Evolutionary conservation across 2,329 filamentous ascomycete genomes (phyloP), one percentile per base, ranked within the genome.

Genomic region (Trichoderma koningiopsis): DNA sequence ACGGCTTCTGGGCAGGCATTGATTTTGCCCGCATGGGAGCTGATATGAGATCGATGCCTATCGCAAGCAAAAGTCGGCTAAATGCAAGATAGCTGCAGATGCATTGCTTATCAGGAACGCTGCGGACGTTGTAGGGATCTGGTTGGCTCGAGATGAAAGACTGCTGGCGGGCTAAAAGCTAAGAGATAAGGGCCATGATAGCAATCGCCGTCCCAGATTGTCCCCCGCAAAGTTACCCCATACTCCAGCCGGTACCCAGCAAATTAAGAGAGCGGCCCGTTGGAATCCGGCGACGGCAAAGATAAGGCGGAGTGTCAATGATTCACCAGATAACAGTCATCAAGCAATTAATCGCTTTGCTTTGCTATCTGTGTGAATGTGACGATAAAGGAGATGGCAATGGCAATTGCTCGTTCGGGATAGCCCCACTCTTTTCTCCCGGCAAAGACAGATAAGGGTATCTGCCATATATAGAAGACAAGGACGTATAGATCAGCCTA

Each of bases 281-380:
- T 29, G 22, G 37, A 4, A 31, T 24, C 52, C 43, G 53, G 37
- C 19, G 4, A 13, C 40, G 56, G 6, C 16, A 64, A 24, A 40
- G 61, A 62, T 68, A 68, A 66, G 63, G 24, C n/a, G 24, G 16
- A 52, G 31, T 49, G 63, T 58, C 52, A 57, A 19, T 29, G 29
- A 19, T 49, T 66, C 3, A n/a, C 6, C 10, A 49, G 63, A 66
- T 66, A 66, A 66, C 63, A 58, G 63, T 58, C 63, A 66, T 66
- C 37, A 13, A 14, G n/a, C 63, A 49, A 66, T 37, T 56, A 66
- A 66, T 66, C 24, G 29, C 52, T 24, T 24, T 5, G 10, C 7
- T 11, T 6, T 43, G 37, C 29, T 66, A 66, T 66, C 53, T 66
- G 14, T 66, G 22, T 16, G 7, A 16, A 43, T 55, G n/a, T 29